phyloP scores from a whole-genome alignment of 2,329 filamentous ascomycete species.

The Xylariaceae sp. region DNA sequence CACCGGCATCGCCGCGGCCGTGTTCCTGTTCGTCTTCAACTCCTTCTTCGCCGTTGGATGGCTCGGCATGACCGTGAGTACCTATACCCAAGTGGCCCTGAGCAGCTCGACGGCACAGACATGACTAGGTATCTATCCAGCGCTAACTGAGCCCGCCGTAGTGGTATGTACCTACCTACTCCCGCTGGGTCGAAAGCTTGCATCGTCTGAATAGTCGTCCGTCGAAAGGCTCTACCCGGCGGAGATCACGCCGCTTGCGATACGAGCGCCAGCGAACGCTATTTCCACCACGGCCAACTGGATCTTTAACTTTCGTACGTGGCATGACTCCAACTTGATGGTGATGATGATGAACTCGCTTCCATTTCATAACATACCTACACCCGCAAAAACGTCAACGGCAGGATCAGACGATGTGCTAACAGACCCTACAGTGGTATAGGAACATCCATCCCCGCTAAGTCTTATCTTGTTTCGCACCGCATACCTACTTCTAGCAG shows the following conservation, averaged over 20 bases:
- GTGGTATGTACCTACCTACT: background rate
- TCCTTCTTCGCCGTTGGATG: conserved; percentile 41
- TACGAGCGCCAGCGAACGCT: conserved; percentile 47
- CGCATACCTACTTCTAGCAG: too few species aligned
- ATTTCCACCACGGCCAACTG: conserved; percentile 39
- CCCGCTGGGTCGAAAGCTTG: too few species aligned
- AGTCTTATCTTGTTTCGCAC: too few species aligned
- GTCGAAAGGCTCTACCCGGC: conserved; percentile 46
- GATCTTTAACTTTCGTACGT: conserved; percentile 46
- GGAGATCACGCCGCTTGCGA: conserved; percentile 41
- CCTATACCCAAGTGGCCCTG: background rate
- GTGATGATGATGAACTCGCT: background rate
- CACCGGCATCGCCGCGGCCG: conserved; percentile 19
- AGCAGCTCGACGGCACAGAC: too few species aligned
- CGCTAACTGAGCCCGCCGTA: background rate
- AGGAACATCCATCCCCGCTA: too few species aligned
- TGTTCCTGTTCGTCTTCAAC: conserved; percentile 40
- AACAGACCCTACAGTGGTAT: too few species aligned
- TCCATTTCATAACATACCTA: too few species aligned
- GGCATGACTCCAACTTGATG: background rate
- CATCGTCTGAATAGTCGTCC: too few species aligned
- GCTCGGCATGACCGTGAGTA: conserved; percentile 37
- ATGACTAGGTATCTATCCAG: too few species aligned
- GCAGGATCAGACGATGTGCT: too few species aligned
- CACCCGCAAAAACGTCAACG: too few species aligned